Conservation (phyloP, 2,329 filamentous ascomycete genomes). For the Cladosporium sp. region DNA sequence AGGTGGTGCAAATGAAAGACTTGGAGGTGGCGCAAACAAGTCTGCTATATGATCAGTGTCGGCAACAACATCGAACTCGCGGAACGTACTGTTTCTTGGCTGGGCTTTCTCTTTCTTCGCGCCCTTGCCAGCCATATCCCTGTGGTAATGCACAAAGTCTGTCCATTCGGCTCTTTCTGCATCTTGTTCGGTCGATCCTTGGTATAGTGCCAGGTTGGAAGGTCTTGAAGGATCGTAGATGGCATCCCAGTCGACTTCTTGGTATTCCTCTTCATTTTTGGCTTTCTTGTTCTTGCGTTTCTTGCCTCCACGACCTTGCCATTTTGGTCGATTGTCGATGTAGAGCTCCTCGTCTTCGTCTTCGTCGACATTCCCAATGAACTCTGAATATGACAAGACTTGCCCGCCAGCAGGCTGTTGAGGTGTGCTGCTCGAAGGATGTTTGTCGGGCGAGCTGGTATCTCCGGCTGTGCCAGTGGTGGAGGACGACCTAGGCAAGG, state of each 20-base stretch:
- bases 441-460: constrained; percentile 9
- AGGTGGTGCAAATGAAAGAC: constrained; percentile 49
- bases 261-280: constrained; percentile 54
- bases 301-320: constrained; percentile 66
- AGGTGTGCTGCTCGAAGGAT: neutral
- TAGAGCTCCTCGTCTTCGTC: constrained; percentile 69
- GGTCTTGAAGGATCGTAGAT: constrained; percentile 81
- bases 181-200: constrained; percentile 77
- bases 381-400: constrained; percentile 14
- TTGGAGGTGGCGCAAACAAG: constrained; percentile 19
- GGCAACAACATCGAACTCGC: neutral
- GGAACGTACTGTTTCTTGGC: neutral
- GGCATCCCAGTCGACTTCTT: constrained; percentile 75
- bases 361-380: constrained; percentile 51
- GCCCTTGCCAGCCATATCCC: neutral
- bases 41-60: neutral
- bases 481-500: constrained; percentile 24
- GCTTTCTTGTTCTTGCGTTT: constrained; percentile 65
- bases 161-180: constrained; percentile 83
- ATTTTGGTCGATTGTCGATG: constrained; percentile 53
- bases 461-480: constrained; percentile 36
- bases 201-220: constrained; percentile 80
- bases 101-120: neutral
- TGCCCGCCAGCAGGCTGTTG: constrained; percentile 2
- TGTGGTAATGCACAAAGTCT: constrained; percentile 65